Evolutionary conservation across 495 filamentous ascomycete species (phyloP), one percentile per base, ranked within the genome.

Genomic region (Penicillium waksmanii): DNA sequence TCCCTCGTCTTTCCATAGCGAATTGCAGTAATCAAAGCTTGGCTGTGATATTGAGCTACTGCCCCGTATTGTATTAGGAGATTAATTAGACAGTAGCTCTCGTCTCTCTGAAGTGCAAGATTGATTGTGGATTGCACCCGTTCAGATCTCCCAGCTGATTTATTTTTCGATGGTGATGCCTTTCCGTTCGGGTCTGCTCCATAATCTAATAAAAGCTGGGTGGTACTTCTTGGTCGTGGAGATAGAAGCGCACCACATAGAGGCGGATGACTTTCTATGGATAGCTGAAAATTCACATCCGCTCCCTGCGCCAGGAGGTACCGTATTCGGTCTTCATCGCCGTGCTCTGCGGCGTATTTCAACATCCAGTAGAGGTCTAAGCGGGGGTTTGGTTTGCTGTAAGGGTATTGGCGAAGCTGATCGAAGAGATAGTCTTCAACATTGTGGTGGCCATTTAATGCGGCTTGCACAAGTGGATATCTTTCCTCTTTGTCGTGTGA

Each of bases 201-300:
- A 46, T 46, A 19, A 46, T 46, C 42, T 46, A 46, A 46, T 19
- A 46, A 46, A 46, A 46, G 42, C 42, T 46, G n/a, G 42, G 42
- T 19, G 42, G 42, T 46, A 46, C 42, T 19, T n/a, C n/a, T 17
- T 46, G 42, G 42, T 19, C 42, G 42, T 46, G 42, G 42, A 46
- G 42, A n/a, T 19, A n/a, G 42, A 19, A 46, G 42, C 19, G 42
- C 42, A 46, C 42, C 42, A 46, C 42, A 46, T 46, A 46, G 42
- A n/a, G 42, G 42, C 19, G 42, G 42, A 46, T 46, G 42, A 46
- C 42, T 46, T 19, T 46, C 42, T 46, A 17, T 19, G 42, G 42
- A 19, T 46, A 46, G 42, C 19, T 46, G 42, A 19, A 46, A 46
- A 46, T 46, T 46, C n/a, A 46, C 42, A 46, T 46, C 42, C 12